phyloP scores from a whole-genome alignment of 345 rosid genomes.

The Eucalyptus pauciflora region DNA sequence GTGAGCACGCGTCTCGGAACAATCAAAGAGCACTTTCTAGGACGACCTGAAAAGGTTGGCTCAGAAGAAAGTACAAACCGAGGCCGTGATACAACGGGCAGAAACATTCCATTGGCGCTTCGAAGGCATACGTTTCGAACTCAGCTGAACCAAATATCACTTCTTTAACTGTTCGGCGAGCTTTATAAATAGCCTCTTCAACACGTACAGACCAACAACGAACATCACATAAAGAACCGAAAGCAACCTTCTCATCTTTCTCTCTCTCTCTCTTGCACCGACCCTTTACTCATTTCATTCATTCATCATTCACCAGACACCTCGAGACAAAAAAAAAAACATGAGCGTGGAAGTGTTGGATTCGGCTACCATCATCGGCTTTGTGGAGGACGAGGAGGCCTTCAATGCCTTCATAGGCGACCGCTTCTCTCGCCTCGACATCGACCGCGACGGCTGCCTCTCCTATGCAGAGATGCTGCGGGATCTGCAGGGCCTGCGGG shows the following conservation, averaged over 20 bases:
- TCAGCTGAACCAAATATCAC: background rate
- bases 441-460: background rate
- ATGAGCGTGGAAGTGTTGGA: background rate
- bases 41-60: background rate
- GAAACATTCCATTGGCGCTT: background rate
- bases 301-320: background rate
- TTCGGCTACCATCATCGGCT: background rate
- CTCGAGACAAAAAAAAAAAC: background rate
- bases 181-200: background rate
- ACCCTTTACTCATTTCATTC: background rate
- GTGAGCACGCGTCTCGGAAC: background rate
- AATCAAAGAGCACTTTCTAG: background rate
- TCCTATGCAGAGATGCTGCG: background rate
- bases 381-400: background rate
- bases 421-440: background rate
- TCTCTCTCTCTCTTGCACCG: background rate
- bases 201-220: background rate
- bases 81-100: background rate
- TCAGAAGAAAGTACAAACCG: background rate
- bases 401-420: background rate
- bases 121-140: background rate
- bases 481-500: background rate
- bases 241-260: background rate
- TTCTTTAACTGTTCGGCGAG: background rate
- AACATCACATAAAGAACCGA: background rate